These are phyloP conservation scores for Eimeria tenella DNA, from an alignment of 169 alveolate genomes.

Conservation along the genomic window DNA sequence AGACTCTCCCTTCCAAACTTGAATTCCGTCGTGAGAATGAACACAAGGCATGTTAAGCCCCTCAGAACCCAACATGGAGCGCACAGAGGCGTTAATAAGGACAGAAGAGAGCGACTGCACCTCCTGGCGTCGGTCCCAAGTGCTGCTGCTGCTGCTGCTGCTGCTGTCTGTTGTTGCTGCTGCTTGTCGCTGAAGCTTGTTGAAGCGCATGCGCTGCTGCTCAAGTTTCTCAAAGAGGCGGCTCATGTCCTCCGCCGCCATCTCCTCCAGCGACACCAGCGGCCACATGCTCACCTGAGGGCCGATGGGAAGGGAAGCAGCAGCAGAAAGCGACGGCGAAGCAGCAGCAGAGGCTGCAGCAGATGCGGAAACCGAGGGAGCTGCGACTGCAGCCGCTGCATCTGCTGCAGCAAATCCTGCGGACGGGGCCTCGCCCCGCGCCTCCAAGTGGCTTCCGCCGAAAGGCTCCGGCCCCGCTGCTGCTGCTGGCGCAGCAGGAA, in stretches of 20 bases:
- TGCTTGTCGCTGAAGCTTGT: slow-evolving; percentile 49
- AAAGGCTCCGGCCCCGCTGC: background rate
- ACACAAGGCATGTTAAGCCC: slow-evolving; percentile 56
- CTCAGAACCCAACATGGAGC: background rate
- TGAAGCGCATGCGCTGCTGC: slow-evolving; percentile 65
- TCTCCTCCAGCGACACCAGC: background rate
- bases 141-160: background rate
- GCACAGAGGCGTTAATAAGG: slow-evolving; percentile 5
- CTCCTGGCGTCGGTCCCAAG: slow-evolving; percentile 29
- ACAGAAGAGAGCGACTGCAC: slow-evolving; percentile 7
- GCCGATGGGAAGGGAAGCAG: background rate
- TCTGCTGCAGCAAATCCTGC: background rate
- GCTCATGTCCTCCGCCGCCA: background rate
- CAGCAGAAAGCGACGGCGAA: background rate
- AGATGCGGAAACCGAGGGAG: background rate
- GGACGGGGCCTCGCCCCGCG: too few species aligned
- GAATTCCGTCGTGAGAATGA: slow-evolving; percentile 82
- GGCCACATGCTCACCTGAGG: slow-evolving; percentile 22
- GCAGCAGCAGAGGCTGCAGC: slow-evolving; percentile 30
- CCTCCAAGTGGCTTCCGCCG: background rate
- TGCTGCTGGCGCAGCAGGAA: background rate
- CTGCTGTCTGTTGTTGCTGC: background rate
- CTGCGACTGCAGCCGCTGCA: background rate
- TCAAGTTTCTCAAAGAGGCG: background rate
- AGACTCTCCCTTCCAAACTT: slow-evolving; percentile 85